Evolutionary conservation across 1,284 basidiomycete species (phyloP).

Genomic region (Fistulina hepatica): DNA sequence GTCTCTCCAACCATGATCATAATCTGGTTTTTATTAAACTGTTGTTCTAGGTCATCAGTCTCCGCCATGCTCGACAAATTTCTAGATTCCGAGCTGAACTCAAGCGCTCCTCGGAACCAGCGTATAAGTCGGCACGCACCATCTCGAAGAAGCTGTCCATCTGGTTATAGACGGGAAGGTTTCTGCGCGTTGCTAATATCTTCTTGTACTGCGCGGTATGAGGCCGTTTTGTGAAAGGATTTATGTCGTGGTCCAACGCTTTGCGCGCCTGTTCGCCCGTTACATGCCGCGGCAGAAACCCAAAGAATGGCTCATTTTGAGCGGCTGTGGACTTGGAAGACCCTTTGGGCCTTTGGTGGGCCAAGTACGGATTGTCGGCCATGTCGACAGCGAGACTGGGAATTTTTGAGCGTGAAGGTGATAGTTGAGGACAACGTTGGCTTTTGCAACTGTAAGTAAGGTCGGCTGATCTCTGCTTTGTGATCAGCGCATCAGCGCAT

Average conservation of each 20-base stretch:
- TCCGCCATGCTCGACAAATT: background rate
- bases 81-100: background rate
- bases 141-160: slow-evolving; percentile 88
- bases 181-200: slow-evolving; percentile 78
- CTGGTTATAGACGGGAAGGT: slow-evolving; percentile 85
- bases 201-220: slow-evolving; percentile 78
- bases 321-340: slow-evolving; percentile 20
- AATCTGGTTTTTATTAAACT: slow-evolving; percentile 58
- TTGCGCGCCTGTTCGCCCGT: slow-evolving; percentile 58
- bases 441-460: too few species aligned
- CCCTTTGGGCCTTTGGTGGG: slow-evolving; percentile 31
- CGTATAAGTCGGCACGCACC: slow-evolving; percentile 34
- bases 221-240: slow-evolving; percentile 80
- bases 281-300: slow-evolving; percentile 73
- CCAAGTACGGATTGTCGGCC: slow-evolving; percentile 49
- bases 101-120: background rate
- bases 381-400: too few species aligned
- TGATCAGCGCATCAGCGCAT: too few species aligned
- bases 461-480: too few species aligned
- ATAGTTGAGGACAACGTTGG: too few species aligned
- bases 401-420: too few species aligned
- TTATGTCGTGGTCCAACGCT: slow-evolving; percentile 73
- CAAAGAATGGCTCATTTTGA: slow-evolving; percentile 53
- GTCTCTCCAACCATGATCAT: slow-evolving; percentile 93
- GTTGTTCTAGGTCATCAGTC: background rate